Base-by-base conservation (phyloP, 441 rosid species). In the Erodium moschatum region DNA sequence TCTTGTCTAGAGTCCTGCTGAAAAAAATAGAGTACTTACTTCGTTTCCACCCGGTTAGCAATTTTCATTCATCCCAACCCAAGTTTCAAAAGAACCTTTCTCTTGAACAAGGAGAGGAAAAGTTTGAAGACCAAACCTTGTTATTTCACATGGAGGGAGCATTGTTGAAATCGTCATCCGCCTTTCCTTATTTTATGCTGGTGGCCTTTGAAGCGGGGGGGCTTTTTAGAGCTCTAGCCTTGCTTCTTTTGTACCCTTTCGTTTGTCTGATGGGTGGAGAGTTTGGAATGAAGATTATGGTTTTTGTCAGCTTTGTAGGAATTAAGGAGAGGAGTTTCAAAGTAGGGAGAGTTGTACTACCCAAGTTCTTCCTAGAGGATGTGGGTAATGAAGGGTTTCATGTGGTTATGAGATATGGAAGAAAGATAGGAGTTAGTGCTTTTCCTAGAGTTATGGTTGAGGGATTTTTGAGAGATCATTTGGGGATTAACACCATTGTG, bases 181-280 rank as follows among this genome's bases (percentile, higher is more conserved):
- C 75, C 42, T 88, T 90, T 67, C 87, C 96, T 33, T 88, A 84
- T 81, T 90, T 86, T 84, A 86, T 90, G 92, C 78, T 85, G 10
- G 92, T 86, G 8, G 88, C 92, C 58, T 85, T 86, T 29, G 90
- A 90, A 81, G 89, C 84, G 0, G 91, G 90, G 58, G 85, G 89
- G 62, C 33, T 81, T 0, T n/a, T 85, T 13, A 83, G 94, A 67
- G 84, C 94, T 5, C 72, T 83, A 58, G 2, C 77, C 5, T 72
- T 88, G 72, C 77, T 90, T 29, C 44, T 85, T 21, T 40, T 81
- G 6, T 85, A 84, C 78, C 92, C 97, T 24, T 63, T 88, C 1
- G 71, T 83, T 63, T 58, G 75, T 52, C 16, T 85, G 61, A 69
- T 83, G 18, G 79, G 81, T 15, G 67, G 75, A 1, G 83, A 78